phyloP scores from a whole-genome alignment of 345 rosid species.

The Salix suchowensis region DNA sequence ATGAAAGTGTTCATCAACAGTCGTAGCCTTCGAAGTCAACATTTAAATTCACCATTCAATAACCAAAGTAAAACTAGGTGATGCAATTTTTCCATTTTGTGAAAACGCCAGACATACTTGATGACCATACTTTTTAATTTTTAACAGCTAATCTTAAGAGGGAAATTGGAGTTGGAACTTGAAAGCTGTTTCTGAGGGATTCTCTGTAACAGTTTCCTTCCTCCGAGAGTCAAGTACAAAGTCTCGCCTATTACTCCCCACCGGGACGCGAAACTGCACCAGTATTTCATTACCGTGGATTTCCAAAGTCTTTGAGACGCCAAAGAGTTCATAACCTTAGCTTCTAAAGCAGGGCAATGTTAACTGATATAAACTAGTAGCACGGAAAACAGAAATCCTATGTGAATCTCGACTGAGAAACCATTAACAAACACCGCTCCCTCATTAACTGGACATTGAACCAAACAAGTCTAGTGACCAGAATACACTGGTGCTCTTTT shows the following conservation, averaged over 20 bases:
- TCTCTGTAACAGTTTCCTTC: not conserved
- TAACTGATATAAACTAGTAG: not conserved
- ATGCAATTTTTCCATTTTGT: too few relatives aligned
- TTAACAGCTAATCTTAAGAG: too few relatives aligned
- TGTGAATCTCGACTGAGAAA: not conserved
- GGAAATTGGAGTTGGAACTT: too few relatives aligned
- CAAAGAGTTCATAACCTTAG: not conserved
- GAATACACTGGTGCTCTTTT: not conserved
- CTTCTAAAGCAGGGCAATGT: not conserved
- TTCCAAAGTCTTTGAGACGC: not conserved
- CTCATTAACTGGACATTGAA: not conserved
- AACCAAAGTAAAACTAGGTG: too few relatives aligned
- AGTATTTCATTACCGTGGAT: not conserved
- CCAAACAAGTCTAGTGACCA: not conserved
- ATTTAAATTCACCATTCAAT: not conserved
- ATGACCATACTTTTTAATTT: too few relatives aligned
- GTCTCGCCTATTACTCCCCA: not conserved
- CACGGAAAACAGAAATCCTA: not conserved
- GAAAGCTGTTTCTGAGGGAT: too few relatives aligned
- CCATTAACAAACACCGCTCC: not conserved
- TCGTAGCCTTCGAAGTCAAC: not conserved
- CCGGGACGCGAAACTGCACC: not conserved
- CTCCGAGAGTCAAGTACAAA: not conserved
- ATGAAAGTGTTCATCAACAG: not conserved
- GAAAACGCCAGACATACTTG: too few relatives aligned